Percentiles rank a stretch among this genome's conserved stretches.
Evolutionary conservation across 2,329 filamentous ascomycete genomes (phyloP).

Genomic region (Acrocalymma vagum): DNA sequence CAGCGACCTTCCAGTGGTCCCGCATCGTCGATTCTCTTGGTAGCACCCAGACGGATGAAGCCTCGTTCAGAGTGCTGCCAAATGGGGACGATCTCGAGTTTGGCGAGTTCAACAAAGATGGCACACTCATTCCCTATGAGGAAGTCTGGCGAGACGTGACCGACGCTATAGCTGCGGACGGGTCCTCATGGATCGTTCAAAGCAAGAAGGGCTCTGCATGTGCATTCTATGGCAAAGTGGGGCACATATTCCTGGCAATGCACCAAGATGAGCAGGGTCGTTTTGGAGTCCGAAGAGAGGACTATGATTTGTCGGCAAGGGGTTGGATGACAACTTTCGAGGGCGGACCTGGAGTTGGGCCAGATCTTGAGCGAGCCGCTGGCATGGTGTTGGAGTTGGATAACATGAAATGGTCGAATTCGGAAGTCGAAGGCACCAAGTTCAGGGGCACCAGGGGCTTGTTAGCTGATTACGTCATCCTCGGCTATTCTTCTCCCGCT

Average conservation of each 20-base stretch:
- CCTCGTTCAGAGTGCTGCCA: background rate
- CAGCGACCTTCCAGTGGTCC: constrained; percentile 1
- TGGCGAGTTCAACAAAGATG: constrained; percentile 1
- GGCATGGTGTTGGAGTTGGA: background rate
- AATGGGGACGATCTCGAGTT: constrained; percentile 4
- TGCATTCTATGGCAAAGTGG: background rate
- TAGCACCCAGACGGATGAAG: constrained; percentile 1
- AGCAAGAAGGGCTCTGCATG: background rate
- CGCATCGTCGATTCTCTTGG: constrained; percentile 3
- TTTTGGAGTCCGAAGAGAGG: constrained; percentile 1
- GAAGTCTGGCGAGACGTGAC: constrained; percentile 4
- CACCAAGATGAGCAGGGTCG: background rate
- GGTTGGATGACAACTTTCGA: constrained; percentile 1
- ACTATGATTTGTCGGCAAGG: background rate
- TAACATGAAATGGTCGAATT: too few species aligned
- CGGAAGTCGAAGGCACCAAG: too few species aligned
- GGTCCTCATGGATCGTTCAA: constrained; percentile 1
- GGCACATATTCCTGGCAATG: background rate
- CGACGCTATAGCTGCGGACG: too few species aligned
- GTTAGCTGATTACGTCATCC: constrained; percentile 3
- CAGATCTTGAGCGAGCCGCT: background rate
- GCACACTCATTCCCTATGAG: background rate
- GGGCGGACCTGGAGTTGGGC: background rate
- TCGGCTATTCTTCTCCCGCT: background rate
- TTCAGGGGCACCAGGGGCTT: background rate